These are phyloP conservation scores for Globisporangium uncinulatum DNA, from an alignment of 352 stramenopile species.

Conservation along the genomic window DNA sequence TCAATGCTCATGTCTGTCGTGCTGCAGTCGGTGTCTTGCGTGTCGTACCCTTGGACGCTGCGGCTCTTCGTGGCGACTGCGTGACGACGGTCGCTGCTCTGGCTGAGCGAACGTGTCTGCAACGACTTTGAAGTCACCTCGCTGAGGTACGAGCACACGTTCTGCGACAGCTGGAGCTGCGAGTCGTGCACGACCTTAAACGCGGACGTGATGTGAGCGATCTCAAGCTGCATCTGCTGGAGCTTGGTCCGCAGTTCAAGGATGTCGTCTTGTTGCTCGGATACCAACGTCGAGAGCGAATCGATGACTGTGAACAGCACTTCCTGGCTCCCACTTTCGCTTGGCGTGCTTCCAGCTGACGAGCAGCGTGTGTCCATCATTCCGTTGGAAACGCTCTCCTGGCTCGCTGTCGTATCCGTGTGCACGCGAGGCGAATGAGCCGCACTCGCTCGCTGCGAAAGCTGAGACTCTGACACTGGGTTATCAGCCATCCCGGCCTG, in stretches of 20 bases:
- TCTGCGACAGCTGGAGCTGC: constrained; percentile 12
- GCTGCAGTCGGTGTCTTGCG: constrained; percentile 13
- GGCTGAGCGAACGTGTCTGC: background rate
- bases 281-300: constrained; percentile 33
- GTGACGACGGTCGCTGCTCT: background rate
- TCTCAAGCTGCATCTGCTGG: constrained; percentile 5
- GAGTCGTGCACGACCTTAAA: constrained; percentile 15
- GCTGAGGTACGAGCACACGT: constrained; percentile 10
- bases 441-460: background rate
- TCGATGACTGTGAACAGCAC: constrained; percentile 35
- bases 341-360: constrained; percentile 18
- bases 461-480: background rate
- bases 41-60: constrained; percentile 1
- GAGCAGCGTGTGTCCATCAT: constrained; percentile 1
- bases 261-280: constrained; percentile 37
- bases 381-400: constrained; percentile 8
- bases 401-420: background rate
- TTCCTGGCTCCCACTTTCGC: constrained; percentile 19
- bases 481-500: constrained; percentile 3
- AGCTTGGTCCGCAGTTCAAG: constrained; percentile 7
- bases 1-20: constrained; percentile 14
- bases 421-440: constrained; percentile 1
- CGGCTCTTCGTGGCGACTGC: constrained; percentile 1
- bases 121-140: constrained; percentile 4
- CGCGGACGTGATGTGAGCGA: constrained; percentile 6